Evolutionary conservation across 768 basidiomycete species (phyloP), one percentile per base, ranked within the genome.

Genomic region (Termitomyces sp.): DNA sequence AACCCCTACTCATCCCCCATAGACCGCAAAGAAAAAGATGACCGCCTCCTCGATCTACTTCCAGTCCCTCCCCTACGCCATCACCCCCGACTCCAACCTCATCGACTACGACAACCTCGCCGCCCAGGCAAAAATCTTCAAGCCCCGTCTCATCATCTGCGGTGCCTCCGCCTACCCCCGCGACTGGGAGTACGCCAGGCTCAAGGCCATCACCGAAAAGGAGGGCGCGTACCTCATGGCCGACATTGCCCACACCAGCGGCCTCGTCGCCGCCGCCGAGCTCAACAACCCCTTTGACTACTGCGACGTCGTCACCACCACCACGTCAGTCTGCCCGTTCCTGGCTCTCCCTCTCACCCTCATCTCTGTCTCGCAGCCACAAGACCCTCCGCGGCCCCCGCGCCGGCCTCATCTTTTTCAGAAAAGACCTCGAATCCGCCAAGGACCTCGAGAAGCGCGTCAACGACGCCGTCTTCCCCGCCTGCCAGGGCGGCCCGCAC

Each of bases 1-100:
- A 44, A 34, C 28, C 16, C 26, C 47, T 61, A 57, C n/a, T n/a
- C 4, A n/a, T 54, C 10, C 15, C 28, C 4, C 51, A 41, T 65
- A 92, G 90, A 96, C 94, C 56, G 92, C 94, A 59, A 98, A 98
- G 80, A 97, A 98, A 82, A 98, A 99, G 77, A 98, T 99, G 87
- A 98, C 97, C 34, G 93, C 97, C 36, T 98, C 96, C 24, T 98
- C 97, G 20, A 98, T 99, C 77, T 98, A 98, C 81, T 99, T 98
- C 89, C 95, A 98, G 72, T 97, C 97, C 37, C 81, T 97, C 69
- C 96, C 97, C 47, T 99, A 98, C 66, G 85, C 81, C 49, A 86
- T 95, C 58, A 83, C 87, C 68, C 87, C 90, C 49, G 75, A 84
- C 45, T 90, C 88, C 55, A 88, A 97, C 70, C 81, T 96, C 63